Base-by-base conservation (phyloP, 1,284 basidiomycete species). In the Austropuccinia psidii region DNA sequence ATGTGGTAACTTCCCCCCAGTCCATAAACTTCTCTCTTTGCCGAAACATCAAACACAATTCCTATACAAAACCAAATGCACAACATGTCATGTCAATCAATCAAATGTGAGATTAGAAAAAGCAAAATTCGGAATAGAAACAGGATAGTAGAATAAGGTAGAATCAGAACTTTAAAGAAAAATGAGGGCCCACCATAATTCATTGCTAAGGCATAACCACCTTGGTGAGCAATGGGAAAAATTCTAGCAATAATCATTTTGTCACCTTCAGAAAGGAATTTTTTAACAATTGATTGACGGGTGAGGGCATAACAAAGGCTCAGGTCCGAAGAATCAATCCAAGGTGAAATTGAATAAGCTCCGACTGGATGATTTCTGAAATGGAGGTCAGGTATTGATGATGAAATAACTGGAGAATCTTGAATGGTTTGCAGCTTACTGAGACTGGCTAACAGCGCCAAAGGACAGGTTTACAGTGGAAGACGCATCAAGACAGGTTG, bases 211-310 rank as follows among this genome's bases (percentile, higher is more conserved):
- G 93, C 93, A 80, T 96, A 97, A 2, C 91, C 93, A 11, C 91
- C 93, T 81, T 96, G 93, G 79, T 93, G 89, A 65, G 88, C 84
- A 52, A 94, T 82, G 13, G 89, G 87, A 74, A 90, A 91, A 76
- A 92, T 87, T 77, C 85, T 86, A 0, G 90, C 90, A 29, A 97
- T 85, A 1, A 94, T 86, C 58, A 98, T 83, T 78, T 96, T 93
- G 81, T 99, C 96, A 11, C 91, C 93, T 80, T 98, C 96, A 0
- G 94, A 98, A 35, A 99, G 83, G 76, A 95, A 85, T 79, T 98
- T 93, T 80, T 98, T 98, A 77, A 98, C 84, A 2, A 96, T 77
- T 1, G 90, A 91, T 80, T 97, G 93, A 6, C 83, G 84, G 4
- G 89, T 91, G 86, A 98, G 91, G 0, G 89, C 90, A 68, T 85